Evolutionary conservation across 176 grass and related monocot genomes (phyloP), one percentile per base, ranked within the genome.

Genomic region (Eragrostis curvula): DNA sequence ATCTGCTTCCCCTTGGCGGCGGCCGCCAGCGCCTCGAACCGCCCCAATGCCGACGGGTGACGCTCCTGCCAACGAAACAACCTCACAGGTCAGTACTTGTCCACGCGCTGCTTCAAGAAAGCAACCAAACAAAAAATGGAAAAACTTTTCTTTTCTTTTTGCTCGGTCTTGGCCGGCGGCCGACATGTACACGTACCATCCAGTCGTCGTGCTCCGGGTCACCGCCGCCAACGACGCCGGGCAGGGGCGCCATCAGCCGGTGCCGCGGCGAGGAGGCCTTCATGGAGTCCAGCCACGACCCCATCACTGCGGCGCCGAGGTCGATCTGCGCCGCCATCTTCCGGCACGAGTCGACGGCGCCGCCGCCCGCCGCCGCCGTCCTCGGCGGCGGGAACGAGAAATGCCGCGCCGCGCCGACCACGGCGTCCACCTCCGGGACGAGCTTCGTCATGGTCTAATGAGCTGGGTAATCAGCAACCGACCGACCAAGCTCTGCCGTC

Each of bases 21-120:
- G 47, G 81, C 85, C 45, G 75, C 83, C 52, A 92, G 48, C 50
- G 79, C 85, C 28, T 88, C 81, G 85, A 96, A 90, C 42, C 53
- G 78, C 2, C 39, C 60, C 79, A 96, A 87, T 74, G 93, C 93
- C 41, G 93, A 96, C 56, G 93, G 93, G 55, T 96, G 82, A 25
- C 84, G 76, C 70, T 82, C 75, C 93, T 96, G 77, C 72, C 9
- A 17, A 13, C 44, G 3, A 36, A 36, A 36, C 32, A 36, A 36
- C 32, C 32, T 36, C 32, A 36, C 32, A 36, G 4, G 32, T 36
- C 32, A 36, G 3, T 36, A 36, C 32, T 36, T 36, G 32, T 36
- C 32, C 32, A 36, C 32, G 32, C 32, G 32, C 32, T 36, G 32
- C 32, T 36, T 36, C 32, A 36, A 36, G 32, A 1, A 17, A 39